Conservation (phyloP, 257 asterid species). For the Scutellaria minor region DNA sequence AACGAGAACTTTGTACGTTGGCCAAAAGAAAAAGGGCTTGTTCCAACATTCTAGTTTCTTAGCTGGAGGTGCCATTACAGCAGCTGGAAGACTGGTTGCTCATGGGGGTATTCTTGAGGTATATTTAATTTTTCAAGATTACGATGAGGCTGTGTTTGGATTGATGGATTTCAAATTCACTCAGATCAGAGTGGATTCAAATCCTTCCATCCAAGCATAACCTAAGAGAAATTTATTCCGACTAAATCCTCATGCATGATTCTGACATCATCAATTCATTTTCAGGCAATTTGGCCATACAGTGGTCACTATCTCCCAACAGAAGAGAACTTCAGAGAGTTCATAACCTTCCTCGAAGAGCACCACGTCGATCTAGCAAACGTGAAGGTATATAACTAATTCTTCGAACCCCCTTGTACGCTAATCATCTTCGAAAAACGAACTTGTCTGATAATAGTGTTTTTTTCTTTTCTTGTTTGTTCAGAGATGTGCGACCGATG, state of each 20-base stretch:
- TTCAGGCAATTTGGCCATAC: slow-evolving; percentile 93
- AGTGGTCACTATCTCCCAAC: slow-evolving; percentile 97
- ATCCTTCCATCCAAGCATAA: no score
- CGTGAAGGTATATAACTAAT: slow-evolving; percentile 60
- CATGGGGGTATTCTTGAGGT: slow-evolving; percentile 85
- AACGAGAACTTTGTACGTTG: slow-evolving; percentile 71
- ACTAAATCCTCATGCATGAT: no score
- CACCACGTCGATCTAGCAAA: slow-evolving; percentile 71
- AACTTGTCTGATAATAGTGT: slow-evolving; percentile 25
- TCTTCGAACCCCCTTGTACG: neutral
- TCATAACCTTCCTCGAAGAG: slow-evolving; percentile 81
- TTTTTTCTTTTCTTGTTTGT: slow-evolving; percentile 28
- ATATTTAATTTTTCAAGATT: neutral
- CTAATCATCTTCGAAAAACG: neutral
- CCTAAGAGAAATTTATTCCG: no score
- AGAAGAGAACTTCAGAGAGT: slow-evolving; percentile 85
- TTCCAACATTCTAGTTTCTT: slow-evolving; percentile 96
- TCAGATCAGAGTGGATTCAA: no score
- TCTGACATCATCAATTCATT: no score
- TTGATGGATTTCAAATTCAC: no score
- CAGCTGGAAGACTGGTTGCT: slow-evolving; percentile 92
- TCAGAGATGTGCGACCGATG: slow-evolving; percentile 86
- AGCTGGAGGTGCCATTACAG: slow-evolving; percentile 92
- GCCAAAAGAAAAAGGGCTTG: slow-evolving; percentile 76
- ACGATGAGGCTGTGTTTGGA: neutral